These are phyloP conservation scores for Saccharomyces kudriavzevii DNA, from an alignment of 805 yeast genomes.

Conservation along the genomic window DNA sequence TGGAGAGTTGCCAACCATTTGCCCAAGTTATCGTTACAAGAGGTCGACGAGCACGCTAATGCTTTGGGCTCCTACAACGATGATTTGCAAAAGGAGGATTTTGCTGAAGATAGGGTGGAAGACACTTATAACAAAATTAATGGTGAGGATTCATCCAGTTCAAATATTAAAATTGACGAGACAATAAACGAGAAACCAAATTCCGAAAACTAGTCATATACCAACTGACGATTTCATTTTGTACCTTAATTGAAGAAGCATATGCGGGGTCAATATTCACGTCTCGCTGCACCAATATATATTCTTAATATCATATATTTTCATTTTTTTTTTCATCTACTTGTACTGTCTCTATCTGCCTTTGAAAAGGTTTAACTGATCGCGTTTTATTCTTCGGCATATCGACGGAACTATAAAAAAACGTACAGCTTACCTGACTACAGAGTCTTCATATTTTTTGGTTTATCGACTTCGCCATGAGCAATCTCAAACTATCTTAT, in stretches of 20 bases:
- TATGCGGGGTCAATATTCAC: neutral
- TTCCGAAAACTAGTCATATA: neutral
- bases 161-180: neutral
- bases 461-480: too few relatives aligned
- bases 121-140: conserved; percentile 1
- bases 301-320: neutral
- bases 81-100: conserved; percentile 29
- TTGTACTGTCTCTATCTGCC: neutral
- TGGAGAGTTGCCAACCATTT: conserved; percentile 42
- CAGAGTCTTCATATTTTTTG: too few relatives aligned
- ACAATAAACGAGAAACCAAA: neutral
- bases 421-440: neutral
- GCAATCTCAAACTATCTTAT: too few relatives aligned
- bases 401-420: too few relatives aligned
- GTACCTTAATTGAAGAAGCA: neutral
- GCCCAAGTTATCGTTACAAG: conserved; percentile 39
- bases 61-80: conserved; percentile 48
- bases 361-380: neutral
- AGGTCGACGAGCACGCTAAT: conserved; percentile 53
- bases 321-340: neutral
- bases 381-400: neutral
- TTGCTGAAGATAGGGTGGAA: conserved; percentile 13
- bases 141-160: neutral
- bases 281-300: neutral
- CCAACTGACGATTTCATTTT: neutral